A percentile compares a stretch with the other conserved stretches of the same genome.
These are phyloP conservation scores for Neospermospora avenae DNA, from an alignment of 2,329 filamentous ascomycete genomes.

Conservation along the genomic window DNA sequence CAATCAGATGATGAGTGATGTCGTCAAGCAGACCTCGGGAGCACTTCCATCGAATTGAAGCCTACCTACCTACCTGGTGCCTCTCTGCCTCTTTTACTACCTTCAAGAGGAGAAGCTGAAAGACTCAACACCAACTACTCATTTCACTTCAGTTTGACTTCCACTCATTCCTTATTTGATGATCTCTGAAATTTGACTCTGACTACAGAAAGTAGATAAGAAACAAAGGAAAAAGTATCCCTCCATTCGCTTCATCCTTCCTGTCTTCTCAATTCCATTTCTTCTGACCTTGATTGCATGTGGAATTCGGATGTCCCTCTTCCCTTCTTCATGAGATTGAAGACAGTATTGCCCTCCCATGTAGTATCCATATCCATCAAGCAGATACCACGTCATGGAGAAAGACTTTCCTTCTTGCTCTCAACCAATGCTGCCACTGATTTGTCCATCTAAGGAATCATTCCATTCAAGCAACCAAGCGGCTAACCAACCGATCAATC, in stretches of 20 bases:
- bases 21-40: too few relatives aligned
- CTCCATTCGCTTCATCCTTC: background rate
- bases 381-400: too few relatives aligned
- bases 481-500: background rate
- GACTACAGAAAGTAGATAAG: conserved; percentile 1
- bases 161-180: background rate
- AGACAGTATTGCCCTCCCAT: too few relatives aligned
- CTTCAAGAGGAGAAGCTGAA: too few relatives aligned
- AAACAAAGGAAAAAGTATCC: background rate
- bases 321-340: background rate
- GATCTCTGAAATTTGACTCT: background rate
- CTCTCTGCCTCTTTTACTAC: too few relatives aligned
- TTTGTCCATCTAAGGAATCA: background rate
- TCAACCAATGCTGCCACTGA: background rate
- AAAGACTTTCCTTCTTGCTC: background rate
- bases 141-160: background rate
- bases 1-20: too few relatives aligned
- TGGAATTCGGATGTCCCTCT: background rate
- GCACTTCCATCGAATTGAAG: too few relatives aligned
- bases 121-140: too few relatives aligned
- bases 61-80: too few relatives aligned
- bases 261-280: background rate
- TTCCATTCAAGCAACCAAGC: too few relatives aligned
- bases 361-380: background rate
- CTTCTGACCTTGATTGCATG: background rate